Conservation (phyloP, 192 early-diverging fungal genomes). For the Backusella psychrophila region DNA sequence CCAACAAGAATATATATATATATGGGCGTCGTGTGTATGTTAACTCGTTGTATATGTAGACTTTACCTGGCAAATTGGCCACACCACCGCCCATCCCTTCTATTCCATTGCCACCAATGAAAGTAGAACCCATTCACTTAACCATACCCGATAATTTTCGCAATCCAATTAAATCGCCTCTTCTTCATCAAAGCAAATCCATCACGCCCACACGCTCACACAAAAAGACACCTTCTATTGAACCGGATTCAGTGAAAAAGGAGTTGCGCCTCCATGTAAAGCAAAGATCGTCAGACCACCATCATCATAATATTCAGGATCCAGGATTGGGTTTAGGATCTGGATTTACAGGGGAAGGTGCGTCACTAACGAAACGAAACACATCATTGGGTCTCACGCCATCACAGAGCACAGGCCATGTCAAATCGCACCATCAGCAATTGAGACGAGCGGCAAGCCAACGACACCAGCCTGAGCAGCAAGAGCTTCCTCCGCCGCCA, state of each 20-base stretch:
- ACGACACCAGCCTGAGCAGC: background rate
- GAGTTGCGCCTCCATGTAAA: background rate
- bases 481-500: background rate
- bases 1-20: background rate
- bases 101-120: constrained; percentile 19
- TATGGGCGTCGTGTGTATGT: background rate
- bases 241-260: constrained; percentile 4
- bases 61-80: constrained; percentile 31
- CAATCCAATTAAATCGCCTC: background rate
- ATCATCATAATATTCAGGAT: background rate
- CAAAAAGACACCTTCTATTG: constrained; percentile 1
- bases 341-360: constrained; percentile 4
- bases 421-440: background rate
- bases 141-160: constrained; percentile 1
- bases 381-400: constrained; percentile 2
- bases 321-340: constrained; percentile 13
- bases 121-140: constrained; percentile 18
- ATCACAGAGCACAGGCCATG: constrained; percentile 3
- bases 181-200: background rate
- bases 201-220: background rate
- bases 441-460: background rate
- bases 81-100: constrained; percentile 28
- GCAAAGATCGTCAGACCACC: background rate
- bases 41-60: constrained; percentile 8
- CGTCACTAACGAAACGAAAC: background rate